Evolutionary conservation across 106 monocot genomes (phyloP), one percentile per base, ranked within the genome.

Genomic region (Narthecium ossifragum): DNA sequence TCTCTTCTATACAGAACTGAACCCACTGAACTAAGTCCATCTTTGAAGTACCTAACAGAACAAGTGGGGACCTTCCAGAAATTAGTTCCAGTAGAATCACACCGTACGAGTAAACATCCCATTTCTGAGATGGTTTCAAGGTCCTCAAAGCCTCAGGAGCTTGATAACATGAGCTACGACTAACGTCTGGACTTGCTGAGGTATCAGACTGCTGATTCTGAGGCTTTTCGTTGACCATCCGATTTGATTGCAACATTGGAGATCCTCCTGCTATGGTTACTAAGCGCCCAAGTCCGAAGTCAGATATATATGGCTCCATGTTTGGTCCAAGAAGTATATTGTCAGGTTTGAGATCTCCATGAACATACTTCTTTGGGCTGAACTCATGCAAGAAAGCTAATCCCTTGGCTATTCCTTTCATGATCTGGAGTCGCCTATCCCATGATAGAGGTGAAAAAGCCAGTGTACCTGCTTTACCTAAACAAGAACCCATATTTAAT

Each of bases 301-400:
- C 85, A 0, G 93, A 82, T 43, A 93, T 83, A 46, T 72, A 75
- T 9, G 88, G 82, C 33, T 85, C 81, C 70, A 85, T 74, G 50
- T 93, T 76, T 31, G 14, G 27, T 25, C 73, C 88, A 2, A 93
- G 72, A 34, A 93, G 88, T 34, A 93, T 70, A 34, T 93, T 93
- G 56, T 68, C 77, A 8, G 93, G 79, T 33, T 75, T 81, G 39
- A 93, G 76, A 70, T 93, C 82, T 26, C 93, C 93, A 70, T 93
- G 93, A 22, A 93, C 79, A 36, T 82, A 93, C 66, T 85, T 93
- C 68, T 88, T 85, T n/a, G 85, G 85, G 63, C 85, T 89, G 58
- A 85, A 79, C 30, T 93, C 93, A 38, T 93, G 93, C 51, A 93
- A 59, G 29, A 77, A 85, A 24, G 82, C 30, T 51, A 89, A 65